Evolutionary conservation across 371 early-diverging fungal species (phyloP).

Genomic region (Fennellomyces sp.): DNA sequence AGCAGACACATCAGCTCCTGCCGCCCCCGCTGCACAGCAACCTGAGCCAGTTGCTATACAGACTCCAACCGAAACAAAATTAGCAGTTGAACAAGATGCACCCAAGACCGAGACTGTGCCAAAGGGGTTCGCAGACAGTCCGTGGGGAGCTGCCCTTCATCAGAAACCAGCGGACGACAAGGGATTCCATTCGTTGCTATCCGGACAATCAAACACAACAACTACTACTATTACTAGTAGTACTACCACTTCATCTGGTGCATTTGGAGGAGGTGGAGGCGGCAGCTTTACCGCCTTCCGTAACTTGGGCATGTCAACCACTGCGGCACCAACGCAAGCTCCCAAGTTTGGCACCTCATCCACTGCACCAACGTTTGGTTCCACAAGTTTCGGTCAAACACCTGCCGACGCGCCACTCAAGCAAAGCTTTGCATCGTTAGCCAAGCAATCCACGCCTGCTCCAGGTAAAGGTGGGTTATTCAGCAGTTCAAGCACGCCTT

Average conservation of each 20-base stretch:
- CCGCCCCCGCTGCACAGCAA: slow-evolving; percentile 1
- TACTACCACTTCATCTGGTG: not conserved
- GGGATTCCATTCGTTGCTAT: not conserved
- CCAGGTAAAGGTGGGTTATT: not conserved
- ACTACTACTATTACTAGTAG: not conserved
- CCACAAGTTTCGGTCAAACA: slow-evolving; percentile 11
- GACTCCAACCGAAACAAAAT: not conserved
- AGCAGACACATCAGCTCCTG: not conserved
- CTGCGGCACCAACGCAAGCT: not conserved
- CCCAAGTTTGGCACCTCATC: not conserved
- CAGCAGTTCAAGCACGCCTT: not conserved
- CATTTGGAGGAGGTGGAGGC: not conserved
- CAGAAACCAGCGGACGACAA: slow-evolving; percentile 4
- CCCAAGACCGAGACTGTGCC: too few species aligned
- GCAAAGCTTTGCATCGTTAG: slow-evolving; percentile 9
- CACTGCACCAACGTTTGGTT: slow-evolving; percentile 12
- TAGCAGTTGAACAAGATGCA: not conserved
- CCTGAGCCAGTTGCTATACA: slow-evolving; percentile 5
- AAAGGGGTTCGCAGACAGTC: slow-evolving; percentile 16
- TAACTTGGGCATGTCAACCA: not conserved
- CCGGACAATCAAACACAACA: not conserved
- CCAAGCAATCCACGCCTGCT: slow-evolving; percentile 8
- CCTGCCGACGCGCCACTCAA: slow-evolving; percentile 10
- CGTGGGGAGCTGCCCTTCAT: slow-evolving; percentile 26
- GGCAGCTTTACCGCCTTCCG: slow-evolving; percentile 3